A percentile compares a stretch with the other conserved stretches of the same genome.
phyloP scores from a whole-genome alignment of 345 rosid species.

The Linum tenue region DNA sequence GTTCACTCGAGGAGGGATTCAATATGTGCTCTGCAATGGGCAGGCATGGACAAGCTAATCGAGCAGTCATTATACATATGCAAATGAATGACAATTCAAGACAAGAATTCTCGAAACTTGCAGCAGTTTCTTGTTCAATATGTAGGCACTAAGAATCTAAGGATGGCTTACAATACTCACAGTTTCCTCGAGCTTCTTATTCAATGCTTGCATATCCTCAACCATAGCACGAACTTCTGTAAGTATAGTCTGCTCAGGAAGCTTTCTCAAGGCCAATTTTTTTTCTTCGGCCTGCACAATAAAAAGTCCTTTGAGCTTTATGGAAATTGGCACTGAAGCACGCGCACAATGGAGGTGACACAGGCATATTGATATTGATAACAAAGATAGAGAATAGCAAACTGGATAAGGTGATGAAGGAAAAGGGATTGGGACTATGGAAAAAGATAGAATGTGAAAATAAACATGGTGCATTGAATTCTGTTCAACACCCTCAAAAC shows the following conservation, averaged over 20 bases:
- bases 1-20: too few species aligned
- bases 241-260: constrained; percentile 72
- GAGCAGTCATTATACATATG: not conserved
- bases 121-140: too few species aligned
- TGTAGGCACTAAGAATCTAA: too few species aligned
- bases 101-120: not conserved
- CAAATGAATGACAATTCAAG: not conserved
- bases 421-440: too few species aligned
- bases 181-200: constrained; percentile 74
- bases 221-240: constrained; percentile 85
- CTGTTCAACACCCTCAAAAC: too few species aligned
- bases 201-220: constrained; percentile 75
- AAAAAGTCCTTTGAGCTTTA: constrained; percentile 5
- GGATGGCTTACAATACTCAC: constrained; percentile 28
- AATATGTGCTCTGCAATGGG: too few species aligned
- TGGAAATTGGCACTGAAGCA: not conserved
- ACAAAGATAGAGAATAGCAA: not conserved
- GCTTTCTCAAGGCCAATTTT: constrained; percentile 55
- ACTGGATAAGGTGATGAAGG: too few species aligned
- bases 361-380: too few species aligned
- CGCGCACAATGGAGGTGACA: too few species aligned
- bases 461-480: too few species aligned
- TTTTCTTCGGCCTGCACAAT: constrained; percentile 52
- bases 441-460: too few species aligned
- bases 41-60: too few species aligned